These are phyloP conservation scores for Acmispon strigosus DNA, from an alignment of 306 rosid genomes.

Conservation along the genomic window DNA sequence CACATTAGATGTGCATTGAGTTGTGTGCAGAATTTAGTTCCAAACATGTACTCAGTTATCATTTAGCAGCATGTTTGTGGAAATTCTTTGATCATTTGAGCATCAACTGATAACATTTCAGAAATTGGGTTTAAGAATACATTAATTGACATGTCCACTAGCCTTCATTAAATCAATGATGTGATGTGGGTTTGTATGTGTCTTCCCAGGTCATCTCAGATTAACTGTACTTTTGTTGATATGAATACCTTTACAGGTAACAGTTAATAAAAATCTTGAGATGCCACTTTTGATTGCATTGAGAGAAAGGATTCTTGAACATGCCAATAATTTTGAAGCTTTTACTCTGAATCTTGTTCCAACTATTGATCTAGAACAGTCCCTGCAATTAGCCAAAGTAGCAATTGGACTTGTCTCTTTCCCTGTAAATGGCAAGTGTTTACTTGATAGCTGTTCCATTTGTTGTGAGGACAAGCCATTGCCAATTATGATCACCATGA, in stretches of 20 bases:
- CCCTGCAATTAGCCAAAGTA: conserved; percentile 77
- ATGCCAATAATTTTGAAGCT: conserved; percentile 55
- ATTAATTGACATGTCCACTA: background rate
- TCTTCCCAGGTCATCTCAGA: conserved; percentile 6
- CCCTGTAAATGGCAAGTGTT: conserved; percentile 44
- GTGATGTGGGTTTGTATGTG: background rate
- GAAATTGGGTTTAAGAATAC: background rate
- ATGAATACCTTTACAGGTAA: conserved; percentile 49
- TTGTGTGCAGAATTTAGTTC: no score
- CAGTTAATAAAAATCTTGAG: conserved; percentile 46
- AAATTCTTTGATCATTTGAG: background rate
- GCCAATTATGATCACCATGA: conserved; percentile 62
- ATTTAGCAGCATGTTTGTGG: background rate
- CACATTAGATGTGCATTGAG: no score
- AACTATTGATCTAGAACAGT: conserved; percentile 51
- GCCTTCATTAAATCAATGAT: background rate
- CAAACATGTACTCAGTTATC: background rate
- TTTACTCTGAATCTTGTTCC: conserved; percentile 66
- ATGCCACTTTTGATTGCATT: conserved; percentile 66
- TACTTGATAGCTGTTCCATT: conserved; percentile 68
- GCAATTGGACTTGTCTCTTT: conserved; percentile 73
- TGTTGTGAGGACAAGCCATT: conserved; percentile 84
- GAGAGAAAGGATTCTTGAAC: conserved; percentile 76
- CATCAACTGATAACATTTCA: background rate
- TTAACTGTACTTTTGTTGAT: conserved; percentile 16